Conservation (phyloP, 805 yeast species). For the Wickerhamiella parazyma region DNA sequence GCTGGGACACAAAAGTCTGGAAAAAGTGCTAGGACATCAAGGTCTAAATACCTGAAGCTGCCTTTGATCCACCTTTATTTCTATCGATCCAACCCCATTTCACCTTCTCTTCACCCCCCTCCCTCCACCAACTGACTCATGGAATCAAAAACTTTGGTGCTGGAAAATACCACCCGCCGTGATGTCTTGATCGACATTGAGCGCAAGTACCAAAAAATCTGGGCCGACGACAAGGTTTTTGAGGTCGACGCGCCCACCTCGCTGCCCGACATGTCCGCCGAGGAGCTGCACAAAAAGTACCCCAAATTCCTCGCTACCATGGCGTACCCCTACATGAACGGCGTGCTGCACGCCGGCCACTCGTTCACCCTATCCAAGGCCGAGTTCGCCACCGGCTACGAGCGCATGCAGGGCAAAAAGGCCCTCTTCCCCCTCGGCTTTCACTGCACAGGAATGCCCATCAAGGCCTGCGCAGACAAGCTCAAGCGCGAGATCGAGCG, state of each 20-base stretch:
- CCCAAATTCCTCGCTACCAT: conserved; percentile 86
- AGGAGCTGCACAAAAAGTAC: conserved; percentile 58
- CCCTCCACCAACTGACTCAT: neutral
- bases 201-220: conserved; percentile 68
- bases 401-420: conserved; percentile 84
- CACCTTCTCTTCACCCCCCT: neutral
- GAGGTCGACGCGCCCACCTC: conserved; percentile 75
- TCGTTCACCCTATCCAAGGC: conserved; percentile 88
- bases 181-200: conserved; percentile 85
- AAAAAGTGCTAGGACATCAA: too few species aligned
- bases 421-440: conserved; percentile 93
- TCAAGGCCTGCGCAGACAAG: conserved; percentile 87
- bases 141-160: conserved; percentile 19
- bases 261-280: conserved; percentile 41
- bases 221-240: conserved; percentile 79
- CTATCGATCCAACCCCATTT: neutral
- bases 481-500: conserved; percentile 80
- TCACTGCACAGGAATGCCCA: conserved; percentile 99
- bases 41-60: too few species aligned
- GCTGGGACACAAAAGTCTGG: too few species aligned
- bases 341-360: conserved; percentile 96
- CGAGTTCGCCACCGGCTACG: conserved; percentile 85
- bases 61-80: too few species aligned
- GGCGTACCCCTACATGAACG: conserved; percentile 99
- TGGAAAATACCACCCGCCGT: conserved; percentile 73